Base-by-base conservation (phyloP, 768 basidiomycete species). In the Rhizopogon vinicolor region DNA sequence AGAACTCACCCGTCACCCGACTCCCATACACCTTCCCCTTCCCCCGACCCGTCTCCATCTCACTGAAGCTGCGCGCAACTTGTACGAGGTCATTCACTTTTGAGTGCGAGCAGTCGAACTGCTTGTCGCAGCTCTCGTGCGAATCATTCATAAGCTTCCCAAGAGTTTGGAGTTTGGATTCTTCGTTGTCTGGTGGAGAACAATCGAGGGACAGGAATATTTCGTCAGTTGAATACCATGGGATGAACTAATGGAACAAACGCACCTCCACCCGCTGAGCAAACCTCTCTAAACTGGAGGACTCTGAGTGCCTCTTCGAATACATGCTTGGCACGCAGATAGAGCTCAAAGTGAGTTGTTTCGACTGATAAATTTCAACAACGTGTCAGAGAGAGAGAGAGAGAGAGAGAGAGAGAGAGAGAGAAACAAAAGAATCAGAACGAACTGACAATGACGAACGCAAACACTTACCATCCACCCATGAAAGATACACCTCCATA, bases 271-370 rank as follows among this genome's bases (percentile, higher is more conserved):
- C 68, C 70, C 19, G 72, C 70, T 44, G 87, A 74, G 65, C 90
- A 92, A 33, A 83, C 70, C 46, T 81, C 74, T 56, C 89, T 82
- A 74, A 93, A 93, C 62, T 83, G 76, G 40, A 93, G 80, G 5
- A 95, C 93, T 14, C 90, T 84, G 35, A 86, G 75, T 6, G 90
- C 86, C 72, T 95, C 94, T 5, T 82, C 76, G 68, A 86, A 82
- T 50, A 93, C 89, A 63, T 95, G 93, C 65, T 81, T 84, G 5
- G 87, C 83, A 54, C 93, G 83, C 60, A 86, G 87, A 76, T 89
- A 91, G 14, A 95, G 71, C 65, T 92, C 86, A 75, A 93, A 93
- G 68, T 85, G 75, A 1, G 81, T 83, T 12, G 90, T 84, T 69
- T 93, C 87, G 40, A 91, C 91, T 59, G 51, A 33, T 54, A 22